Base-by-base conservation (phyloP, 768 basidiomycete genomes). In the Russula sp. region DNA sequence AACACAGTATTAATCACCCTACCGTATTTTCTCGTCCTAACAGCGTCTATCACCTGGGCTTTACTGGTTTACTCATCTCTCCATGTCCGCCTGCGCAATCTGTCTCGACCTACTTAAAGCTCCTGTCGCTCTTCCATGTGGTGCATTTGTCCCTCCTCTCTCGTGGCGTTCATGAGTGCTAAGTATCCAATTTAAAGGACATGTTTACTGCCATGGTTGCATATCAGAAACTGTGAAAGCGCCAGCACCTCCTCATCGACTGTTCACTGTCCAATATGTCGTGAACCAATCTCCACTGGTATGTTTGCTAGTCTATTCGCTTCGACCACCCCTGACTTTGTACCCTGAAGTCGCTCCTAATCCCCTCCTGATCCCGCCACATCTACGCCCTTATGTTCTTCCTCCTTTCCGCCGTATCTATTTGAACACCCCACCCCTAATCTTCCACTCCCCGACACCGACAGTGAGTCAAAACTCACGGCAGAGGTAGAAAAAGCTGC, bases 351-450 rank as follows among this genome's bases (percentile, higher is more conserved):
- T 58, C 4, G 38, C 63, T 14, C 55, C 61, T 11, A 52, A 69
- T 50, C 52, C 66, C 18, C 51, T 51, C 26, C 28, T 59, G 36
- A 30, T 69, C 24, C 66, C 66, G 1, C 11, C 59, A 42, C 68
- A 69, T 50, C 63, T 67, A 7, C 66, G 59, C 1, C 66, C 68
- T 13, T 64, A 50, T 51, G 1, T 67, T 46, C 42, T 64, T 11
- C 34, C 68, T 1, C 63, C 68, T 6, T 59, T 69, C 53, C 68
- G 68, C 48, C 68, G 66, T 24, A 42, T 69, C 13, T 69, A 69
- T 36, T n/a, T 69, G 51, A 49, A 59, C 16, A 24, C 24, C 2
- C 65, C 18, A 3, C 64, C 3, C 30, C 64, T 16, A 18, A 18
- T 8, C 10, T 53, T 10, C 1, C 44, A 3, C 11, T 26, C 18